Percentiles rank a stretch among this genome's conserved stretches.
These are phyloP conservation scores for Cutaneotrichosporon cyanovorans DNA, from an alignment of 1,284 basidiomycete species.

Conservation along the genomic window DNA sequence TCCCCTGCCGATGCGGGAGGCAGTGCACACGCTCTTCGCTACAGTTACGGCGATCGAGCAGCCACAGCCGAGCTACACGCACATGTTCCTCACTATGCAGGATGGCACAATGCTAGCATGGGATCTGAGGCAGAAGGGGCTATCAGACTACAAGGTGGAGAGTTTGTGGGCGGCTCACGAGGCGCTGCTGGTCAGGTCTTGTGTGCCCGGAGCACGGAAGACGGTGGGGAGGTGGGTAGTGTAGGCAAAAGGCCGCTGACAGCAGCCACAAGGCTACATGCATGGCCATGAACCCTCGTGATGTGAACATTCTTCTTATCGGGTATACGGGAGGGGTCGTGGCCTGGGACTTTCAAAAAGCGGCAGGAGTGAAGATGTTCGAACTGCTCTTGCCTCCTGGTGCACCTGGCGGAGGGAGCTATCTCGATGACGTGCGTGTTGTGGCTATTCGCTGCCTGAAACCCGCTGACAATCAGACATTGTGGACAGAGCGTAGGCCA, in stretches of 20 bases:
- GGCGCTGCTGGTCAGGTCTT: conserved; percentile 56
- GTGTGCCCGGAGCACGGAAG: conserved; percentile 50
- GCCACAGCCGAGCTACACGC: conserved; percentile 35
- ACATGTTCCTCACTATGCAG: conserved; percentile 41
- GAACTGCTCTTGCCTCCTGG: conserved; percentile 65
- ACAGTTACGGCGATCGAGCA: conserved; percentile 34
- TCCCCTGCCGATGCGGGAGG: conserved; percentile 31
- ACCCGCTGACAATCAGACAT: conserved; percentile 48
- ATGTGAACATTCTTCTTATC: conserved; percentile 70
- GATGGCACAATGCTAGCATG: conserved; percentile 52
- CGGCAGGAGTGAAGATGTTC: conserved; percentile 57
- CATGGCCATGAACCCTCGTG: conserved; percentile 64
- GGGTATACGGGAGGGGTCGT: conserved; percentile 74
- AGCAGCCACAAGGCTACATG: conserved; percentile 42
- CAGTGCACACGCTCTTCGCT: conserved; percentile 25
- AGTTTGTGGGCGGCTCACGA: conserved; percentile 72
- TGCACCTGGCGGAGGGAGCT: conserved; percentile 68
- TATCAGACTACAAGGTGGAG: conserved; percentile 58
- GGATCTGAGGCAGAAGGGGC: conserved; percentile 58
- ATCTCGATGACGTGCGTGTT: conserved; percentile 41
- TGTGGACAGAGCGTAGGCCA: conserved; percentile 63
- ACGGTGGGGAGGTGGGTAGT: conserved; percentile 46
- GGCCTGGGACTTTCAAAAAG: conserved; percentile 63
- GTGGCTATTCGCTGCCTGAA: neutral
- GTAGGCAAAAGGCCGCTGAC: neutral